Percentiles rank a stretch among this genome's conserved stretches.
These are phyloP conservation scores for Aspergillus fumigatus DNA, from an alignment of 2,329 filamentous ascomycete species.

Conservation along the genomic window DNA sequence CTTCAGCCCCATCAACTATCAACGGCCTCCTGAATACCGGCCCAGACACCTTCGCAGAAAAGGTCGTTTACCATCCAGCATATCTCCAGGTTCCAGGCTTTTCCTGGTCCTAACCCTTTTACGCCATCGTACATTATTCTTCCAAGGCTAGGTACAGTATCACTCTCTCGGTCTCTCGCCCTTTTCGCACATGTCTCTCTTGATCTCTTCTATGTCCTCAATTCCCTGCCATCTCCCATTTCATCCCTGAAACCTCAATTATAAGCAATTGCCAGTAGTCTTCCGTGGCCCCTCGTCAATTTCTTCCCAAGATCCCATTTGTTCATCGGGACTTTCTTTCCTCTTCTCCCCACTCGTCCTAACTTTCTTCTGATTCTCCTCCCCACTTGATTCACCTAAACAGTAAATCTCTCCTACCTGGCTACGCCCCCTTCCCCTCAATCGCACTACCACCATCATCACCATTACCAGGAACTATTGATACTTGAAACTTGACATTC, in stretches of 20 bases:
- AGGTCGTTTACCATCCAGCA: constrained; percentile 9
- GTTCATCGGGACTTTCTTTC: constrained; percentile 6
- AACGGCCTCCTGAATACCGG: constrained; percentile 13
- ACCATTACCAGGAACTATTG: not conserved
- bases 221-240: constrained; percentile 3
- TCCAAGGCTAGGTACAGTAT: not conserved
- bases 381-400: constrained; percentile 6
- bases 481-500: constrained; percentile 8
- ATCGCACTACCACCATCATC: not conserved
- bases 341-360: constrained; percentile 1
- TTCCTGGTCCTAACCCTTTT: not conserved
- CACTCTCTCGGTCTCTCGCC: no score
- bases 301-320: not conserved
- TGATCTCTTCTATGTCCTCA: constrained; percentile 9
- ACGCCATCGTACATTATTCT: not conserved
- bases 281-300: constrained; percentile 3
- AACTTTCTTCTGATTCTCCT: not conserved
- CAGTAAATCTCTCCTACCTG: not conserved
- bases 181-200: constrained; percentile 6
- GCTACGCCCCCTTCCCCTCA: not conserved
- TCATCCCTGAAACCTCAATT: not conserved
- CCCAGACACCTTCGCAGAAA: constrained; percentile 17
- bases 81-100: constrained; percentile 2
- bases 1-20: constrained; percentile 10
- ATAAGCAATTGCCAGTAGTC: not conserved